Percentiles rank a stretch among this genome's conserved stretches.
phyloP scores from a whole-genome alignment of 208 protist species.

The Endotrypanum monterogeii region DNA sequence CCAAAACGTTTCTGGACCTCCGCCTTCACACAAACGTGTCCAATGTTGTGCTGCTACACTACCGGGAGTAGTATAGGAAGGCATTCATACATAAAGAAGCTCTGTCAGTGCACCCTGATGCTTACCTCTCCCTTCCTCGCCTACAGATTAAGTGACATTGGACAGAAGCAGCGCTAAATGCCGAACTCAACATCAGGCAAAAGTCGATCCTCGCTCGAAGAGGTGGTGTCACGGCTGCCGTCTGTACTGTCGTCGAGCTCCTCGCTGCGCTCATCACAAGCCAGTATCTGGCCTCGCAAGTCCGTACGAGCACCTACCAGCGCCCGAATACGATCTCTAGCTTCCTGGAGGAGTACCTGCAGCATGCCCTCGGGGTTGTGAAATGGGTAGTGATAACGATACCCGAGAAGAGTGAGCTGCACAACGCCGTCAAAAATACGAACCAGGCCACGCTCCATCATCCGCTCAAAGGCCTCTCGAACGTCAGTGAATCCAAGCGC shows the following conservation, averaged over 20 bases:
- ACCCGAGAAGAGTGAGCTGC: constrained; percentile 72
- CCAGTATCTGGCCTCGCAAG: neutral
- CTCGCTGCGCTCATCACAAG: neutral
- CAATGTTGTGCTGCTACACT: too few species aligned
- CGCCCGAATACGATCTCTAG: constrained; percentile 26
- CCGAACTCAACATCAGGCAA: constrained; percentile 56
- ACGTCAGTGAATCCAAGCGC: constrained; percentile 43
- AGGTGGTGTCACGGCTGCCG: neutral
- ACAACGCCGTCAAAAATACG: constrained; percentile 34
- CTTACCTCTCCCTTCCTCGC: too few species aligned
- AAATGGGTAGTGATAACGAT: constrained; percentile 83
- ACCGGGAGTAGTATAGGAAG: too few species aligned
- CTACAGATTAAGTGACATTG: neutral
- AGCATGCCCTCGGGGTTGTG: constrained; percentile 66
- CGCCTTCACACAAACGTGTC: neutral
- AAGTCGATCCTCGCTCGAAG: constrained; percentile 20
- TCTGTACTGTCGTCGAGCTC: constrained; percentile 12
- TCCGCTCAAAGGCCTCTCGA: constrained; percentile 43
- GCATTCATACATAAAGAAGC: neutral
- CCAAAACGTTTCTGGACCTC: neutral
- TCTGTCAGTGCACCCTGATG: neutral
- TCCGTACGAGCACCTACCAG: neutral
- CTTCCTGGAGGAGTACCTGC: constrained; percentile 41
- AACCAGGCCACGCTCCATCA: constrained; percentile 54
- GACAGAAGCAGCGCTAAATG: constrained; percentile 21